Evolutionary conservation across 768 basidiomycete genomes (phyloP).

Genomic region (Tubosaeta brunneosetosa): DNA sequence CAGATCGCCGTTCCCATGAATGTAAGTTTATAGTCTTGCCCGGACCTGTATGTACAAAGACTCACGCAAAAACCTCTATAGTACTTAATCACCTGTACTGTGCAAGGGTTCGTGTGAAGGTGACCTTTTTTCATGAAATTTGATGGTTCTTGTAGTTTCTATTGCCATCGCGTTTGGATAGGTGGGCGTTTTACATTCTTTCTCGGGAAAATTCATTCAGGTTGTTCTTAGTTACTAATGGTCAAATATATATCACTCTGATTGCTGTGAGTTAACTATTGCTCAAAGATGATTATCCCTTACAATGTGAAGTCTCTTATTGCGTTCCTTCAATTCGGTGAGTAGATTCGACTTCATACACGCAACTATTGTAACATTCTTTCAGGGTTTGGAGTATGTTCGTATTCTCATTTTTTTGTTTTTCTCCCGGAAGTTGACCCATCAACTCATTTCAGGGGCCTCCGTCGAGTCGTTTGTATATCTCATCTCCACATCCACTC

Average conservation of each 20-base stretch:
- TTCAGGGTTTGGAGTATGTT: constrained; percentile 9
- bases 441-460: neutral
- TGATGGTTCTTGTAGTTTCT: constrained; percentile 4
- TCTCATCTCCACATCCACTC: neutral
- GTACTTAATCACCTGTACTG: constrained; percentile 6
- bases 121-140: neutral
- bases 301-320: neutral
- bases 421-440: neutral
- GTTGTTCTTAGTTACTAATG: constrained; percentile 1
- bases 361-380: neutral
- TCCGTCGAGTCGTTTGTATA: constrained; percentile 2
- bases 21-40: neutral
- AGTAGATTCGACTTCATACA: neutral
- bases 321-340: constrained; percentile 3
- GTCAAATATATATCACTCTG: neutral
- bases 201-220: neutral
- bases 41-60: too few relatives aligned
- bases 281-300: neutral
- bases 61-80: neutral
- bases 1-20: constrained; percentile 4
- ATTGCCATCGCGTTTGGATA: constrained; percentile 17
- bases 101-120: constrained; percentile 7
- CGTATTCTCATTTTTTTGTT: neutral
- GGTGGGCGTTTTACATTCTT: neutral
- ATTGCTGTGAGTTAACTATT: neutral